Evolutionary conservation across 306 rosid genomes (phyloP), one percentile per base, ranked within the genome.

Genomic region (Herpetospermum pedunculosum): DNA sequence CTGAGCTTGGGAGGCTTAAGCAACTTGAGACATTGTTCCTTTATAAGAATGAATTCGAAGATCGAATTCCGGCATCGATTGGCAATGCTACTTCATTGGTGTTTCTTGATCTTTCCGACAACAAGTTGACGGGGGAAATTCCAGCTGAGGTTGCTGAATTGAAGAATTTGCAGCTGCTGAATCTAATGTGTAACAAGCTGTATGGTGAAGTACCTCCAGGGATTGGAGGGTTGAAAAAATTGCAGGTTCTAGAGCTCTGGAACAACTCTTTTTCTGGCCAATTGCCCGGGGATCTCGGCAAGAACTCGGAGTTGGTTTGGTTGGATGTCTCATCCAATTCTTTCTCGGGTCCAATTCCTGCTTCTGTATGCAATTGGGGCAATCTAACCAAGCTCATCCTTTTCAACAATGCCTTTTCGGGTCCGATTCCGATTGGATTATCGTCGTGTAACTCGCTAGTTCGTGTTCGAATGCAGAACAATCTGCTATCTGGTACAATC

Each of bases 331-430:
- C 99, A 18, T 91, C 99, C 85, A 94, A 94, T 79, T 84, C 89
- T 13, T 74, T 94, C 62, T 79, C 90, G 21, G 96, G 99, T 29
- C 83, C 84, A 49, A 88, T 94, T 91, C 99, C 97, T 68, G 40
- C 80, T 50, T 77, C 85, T 23, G 78, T 94, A 78, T 94, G 97
- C 87, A 85, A 77, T 50, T 73, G 76, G 16, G 96, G 97, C 44
- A 88, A 88, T 78, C 97, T 94, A 57, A 91, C 96, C 77, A 94
- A 94, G 87, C 99, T 94, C 38, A 94, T 91, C 63, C 96, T 94
- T 54, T 94, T 94, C 90, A 94, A 84, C 85, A 94, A 94, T 77
- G 90, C 79, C 59, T 88, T 94, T 79, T 77, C 90, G 13, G 92
- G 99, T 79, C 77, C 88, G 23, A 86, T 94, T 79, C 99, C 96